phyloP scores from a whole-genome alignment of 2,329 filamentous ascomycete genomes.

The Colletotrichum tanaceti region DNA sequence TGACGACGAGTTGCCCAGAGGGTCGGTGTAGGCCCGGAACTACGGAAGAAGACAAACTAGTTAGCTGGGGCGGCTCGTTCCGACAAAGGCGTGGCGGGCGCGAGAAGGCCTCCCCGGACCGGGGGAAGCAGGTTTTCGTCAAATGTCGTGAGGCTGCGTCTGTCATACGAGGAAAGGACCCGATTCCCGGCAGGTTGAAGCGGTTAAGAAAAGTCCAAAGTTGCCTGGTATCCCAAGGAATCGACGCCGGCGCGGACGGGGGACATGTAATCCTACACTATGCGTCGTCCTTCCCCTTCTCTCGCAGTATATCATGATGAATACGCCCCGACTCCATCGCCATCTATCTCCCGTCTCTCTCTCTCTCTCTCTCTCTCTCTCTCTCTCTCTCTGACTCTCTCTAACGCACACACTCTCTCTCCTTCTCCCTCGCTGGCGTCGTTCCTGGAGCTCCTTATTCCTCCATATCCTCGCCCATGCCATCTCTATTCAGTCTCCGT shows the following conservation, averaged over 20 bases:
- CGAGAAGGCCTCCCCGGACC: slow-evolving; percentile 7
- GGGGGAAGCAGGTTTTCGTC: slow-evolving; percentile 27
- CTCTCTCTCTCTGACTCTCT: too few species aligned
- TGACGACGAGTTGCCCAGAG: slow-evolving; percentile 59
- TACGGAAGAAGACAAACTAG: slow-evolving; percentile 45
- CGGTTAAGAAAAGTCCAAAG: slow-evolving; percentile 36
- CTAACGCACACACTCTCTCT: too few species aligned
- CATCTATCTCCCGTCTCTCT: too few species aligned
- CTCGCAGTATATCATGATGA: slow-evolving; percentile 23
- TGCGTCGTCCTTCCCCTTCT: slow-evolving; percentile 13
- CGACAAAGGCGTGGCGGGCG: slow-evolving; percentile 10
- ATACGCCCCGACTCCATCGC: slow-evolving; percentile 21
- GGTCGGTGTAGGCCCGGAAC: slow-evolving; percentile 71
- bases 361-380: too few species aligned
- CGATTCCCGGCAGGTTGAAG: slow-evolving; percentile 17
- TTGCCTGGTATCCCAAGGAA: slow-evolving; percentile 39
- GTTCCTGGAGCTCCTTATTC: slow-evolving; percentile 1
- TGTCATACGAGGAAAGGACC: neutral
- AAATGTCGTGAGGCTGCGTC: slow-evolving; percentile 25
- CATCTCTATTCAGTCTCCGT: slow-evolving; percentile 28
- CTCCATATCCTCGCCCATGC: slow-evolving; percentile 11
- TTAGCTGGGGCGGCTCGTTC: slow-evolving; percentile 28
- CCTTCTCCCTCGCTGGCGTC: slow-evolving; percentile 1
- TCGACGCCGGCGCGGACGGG: slow-evolving; percentile 34
- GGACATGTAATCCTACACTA: slow-evolving; percentile 38